These are phyloP conservation scores for Salix viminalis DNA, from an alignment of 345 rosid species.

Conservation along the genomic window DNA sequence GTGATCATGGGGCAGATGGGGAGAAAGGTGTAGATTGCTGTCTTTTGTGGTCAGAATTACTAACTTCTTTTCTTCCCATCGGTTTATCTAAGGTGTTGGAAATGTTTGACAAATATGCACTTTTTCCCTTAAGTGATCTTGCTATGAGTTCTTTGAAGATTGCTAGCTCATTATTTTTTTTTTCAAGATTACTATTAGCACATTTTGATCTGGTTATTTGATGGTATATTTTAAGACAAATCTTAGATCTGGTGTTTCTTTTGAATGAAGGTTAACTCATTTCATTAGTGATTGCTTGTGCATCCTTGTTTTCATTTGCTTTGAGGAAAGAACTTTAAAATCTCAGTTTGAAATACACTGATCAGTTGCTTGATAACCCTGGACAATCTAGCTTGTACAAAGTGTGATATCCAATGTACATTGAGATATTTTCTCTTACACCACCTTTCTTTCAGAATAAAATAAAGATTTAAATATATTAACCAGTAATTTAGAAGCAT, in stretches of 20 bases:
- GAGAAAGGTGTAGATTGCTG: constrained; percentile 49
- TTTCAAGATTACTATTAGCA: not conserved
- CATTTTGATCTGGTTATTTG: not conserved
- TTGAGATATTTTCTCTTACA: not conserved
- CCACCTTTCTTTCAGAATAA: not conserved
- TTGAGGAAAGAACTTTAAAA: not conserved
- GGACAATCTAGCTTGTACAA: not conserved
- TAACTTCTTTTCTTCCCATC: constrained; percentile 16
- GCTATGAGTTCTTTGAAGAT: not conserved
- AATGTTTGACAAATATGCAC: not conserved
- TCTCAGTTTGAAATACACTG: not conserved
- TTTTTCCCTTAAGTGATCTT: not conserved
- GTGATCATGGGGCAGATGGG: constrained; percentile 34
- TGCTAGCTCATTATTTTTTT: not conserved
- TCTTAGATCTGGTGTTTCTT: not conserved
- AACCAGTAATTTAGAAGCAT: not conserved
- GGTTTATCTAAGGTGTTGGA: not conserved
- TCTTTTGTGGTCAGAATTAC: constrained; percentile 26
- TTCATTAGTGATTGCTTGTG: not conserved
- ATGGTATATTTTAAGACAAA: not conserved
- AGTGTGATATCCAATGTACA: not conserved
- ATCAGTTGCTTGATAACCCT: not conserved
- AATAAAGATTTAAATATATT: not conserved
- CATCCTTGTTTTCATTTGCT: not conserved
- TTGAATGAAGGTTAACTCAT: not conserved